phyloP scores from a whole-genome alignment of 495 filamentous ascomycete species.

The Xylaria scruposa region DNA sequence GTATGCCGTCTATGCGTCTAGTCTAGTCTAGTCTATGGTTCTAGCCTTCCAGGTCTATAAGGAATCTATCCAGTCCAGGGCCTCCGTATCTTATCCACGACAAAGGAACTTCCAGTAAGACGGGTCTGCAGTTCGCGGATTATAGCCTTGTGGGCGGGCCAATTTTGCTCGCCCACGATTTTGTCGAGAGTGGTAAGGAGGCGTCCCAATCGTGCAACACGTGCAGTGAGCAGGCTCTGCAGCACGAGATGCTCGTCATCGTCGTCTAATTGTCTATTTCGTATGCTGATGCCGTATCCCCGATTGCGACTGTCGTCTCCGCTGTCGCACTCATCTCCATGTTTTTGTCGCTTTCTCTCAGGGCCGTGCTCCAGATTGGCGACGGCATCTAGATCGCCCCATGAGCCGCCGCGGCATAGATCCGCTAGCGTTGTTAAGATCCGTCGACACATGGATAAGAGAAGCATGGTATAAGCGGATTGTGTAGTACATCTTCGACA shows the following conservation, averaged over 20 bases:
- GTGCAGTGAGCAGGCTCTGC: slow-evolving; percentile 27
- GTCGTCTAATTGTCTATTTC: slow-evolving; percentile 25
- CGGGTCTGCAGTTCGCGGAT: slow-evolving; percentile 23
- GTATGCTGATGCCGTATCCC: slow-evolving; percentile 27
- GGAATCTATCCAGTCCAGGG: slow-evolving; percentile 23
- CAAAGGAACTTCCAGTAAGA: slow-evolving; percentile 7
- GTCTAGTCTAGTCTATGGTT: slow-evolving; percentile 3
- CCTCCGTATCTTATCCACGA: slow-evolving; percentile 23
- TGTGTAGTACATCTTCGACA: slow-evolving; percentile 20
- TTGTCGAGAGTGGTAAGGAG: slow-evolving; percentile 21
- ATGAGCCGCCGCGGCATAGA: slow-evolving; percentile 12
- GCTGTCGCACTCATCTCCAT: background rate
- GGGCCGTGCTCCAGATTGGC: background rate
- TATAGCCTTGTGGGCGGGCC: slow-evolving; percentile 27
- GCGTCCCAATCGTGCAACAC: slow-evolving; percentile 24
- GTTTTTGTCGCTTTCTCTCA: slow-evolving; percentile 14
- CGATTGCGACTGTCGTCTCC: slow-evolving; percentile 18
- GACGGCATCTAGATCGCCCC: background rate
- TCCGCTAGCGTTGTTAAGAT: slow-evolving; percentile 16
- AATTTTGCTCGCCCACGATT: slow-evolving; percentile 25
- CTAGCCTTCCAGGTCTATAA: slow-evolving; percentile 11
- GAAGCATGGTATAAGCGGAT: slow-evolving; percentile 28
- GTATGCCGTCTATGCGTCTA: background rate
- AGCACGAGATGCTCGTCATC: slow-evolving; percentile 30
- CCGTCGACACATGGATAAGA: slow-evolving; percentile 29